Evolutionary conservation across 2,329 filamentous ascomycete genomes (phyloP).

Genomic region (Ophiocordyceps camponoti-rufipedis): DNA sequence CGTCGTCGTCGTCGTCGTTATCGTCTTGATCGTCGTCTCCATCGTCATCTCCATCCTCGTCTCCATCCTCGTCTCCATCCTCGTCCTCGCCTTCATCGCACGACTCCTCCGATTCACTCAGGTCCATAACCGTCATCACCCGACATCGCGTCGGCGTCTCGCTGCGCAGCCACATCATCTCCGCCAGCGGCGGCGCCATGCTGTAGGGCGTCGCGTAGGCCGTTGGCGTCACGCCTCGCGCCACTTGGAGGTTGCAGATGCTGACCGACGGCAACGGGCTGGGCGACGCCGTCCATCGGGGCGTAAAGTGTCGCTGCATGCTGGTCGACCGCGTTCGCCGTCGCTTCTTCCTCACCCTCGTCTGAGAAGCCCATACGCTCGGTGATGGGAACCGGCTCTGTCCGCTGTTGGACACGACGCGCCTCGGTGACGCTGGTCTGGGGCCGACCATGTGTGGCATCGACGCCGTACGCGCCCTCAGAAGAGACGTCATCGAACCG

Average conservation of each 20-base stretch:
- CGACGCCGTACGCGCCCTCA: background rate
- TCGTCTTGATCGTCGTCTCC: slow-evolving; percentile 4
- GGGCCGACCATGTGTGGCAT: background rate
- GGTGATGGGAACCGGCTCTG: slow-evolving; percentile 2
- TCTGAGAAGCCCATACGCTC: slow-evolving; percentile 2
- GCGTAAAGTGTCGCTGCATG: slow-evolving; percentile 30
- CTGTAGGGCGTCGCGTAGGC: slow-evolving; percentile 65
- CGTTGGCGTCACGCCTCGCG: slow-evolving; percentile 32
- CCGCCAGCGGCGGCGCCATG: slow-evolving; percentile 31
- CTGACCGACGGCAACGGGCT: slow-evolving; percentile 19
- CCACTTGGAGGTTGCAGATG: slow-evolving; percentile 12
- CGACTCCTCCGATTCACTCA: slow-evolving; percentile 16
- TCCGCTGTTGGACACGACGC: slow-evolving; percentile 24
- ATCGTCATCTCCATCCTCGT: background rate
- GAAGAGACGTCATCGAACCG: background rate
- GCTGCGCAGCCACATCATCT: background rate
- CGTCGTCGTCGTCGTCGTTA: slow-evolving; percentile 5
- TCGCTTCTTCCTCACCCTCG: slow-evolving; percentile 21
- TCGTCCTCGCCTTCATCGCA: slow-evolving; percentile 11
- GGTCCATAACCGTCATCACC: slow-evolving; percentile 8
- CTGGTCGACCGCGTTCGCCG: slow-evolving; percentile 42
- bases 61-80: slow-evolving; percentile 5
- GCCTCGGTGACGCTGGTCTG: slow-evolving; percentile 3
- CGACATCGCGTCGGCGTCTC: background rate
- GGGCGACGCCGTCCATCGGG: slow-evolving; percentile 33